Evolutionary conservation across 495 filamentous ascomycete species (phyloP).

Genomic region (Aspergillus coremiiformis): DNA sequence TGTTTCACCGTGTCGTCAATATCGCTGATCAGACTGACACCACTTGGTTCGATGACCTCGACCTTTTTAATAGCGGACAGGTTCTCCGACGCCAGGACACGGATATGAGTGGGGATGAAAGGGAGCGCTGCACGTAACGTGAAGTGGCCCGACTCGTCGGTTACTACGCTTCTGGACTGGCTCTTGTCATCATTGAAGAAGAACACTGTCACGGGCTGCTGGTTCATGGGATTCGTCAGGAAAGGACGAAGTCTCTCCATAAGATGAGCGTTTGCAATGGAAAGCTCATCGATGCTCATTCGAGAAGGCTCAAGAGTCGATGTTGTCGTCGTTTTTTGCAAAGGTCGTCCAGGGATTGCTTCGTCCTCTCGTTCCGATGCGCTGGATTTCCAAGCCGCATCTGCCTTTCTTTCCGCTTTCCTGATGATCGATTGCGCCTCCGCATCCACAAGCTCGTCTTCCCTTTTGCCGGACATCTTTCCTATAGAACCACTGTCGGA

Average conservation of each 20-base stretch:
- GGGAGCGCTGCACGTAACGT: conserved; percentile 64
- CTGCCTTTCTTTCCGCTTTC: conserved; percentile 61
- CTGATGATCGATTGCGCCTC: conserved; percentile 68
- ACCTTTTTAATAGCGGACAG: conserved; percentile 73
- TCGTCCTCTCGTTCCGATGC: conserved; percentile 13
- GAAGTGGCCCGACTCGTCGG: conserved; percentile 86
- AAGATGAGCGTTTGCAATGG: conserved; percentile 73
- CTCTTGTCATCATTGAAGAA: conserved; percentile 80
- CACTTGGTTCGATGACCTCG: conserved; percentile 65
- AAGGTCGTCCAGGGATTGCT: background rate
- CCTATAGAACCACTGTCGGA: conserved; percentile 7
- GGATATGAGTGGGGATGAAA: conserved; percentile 84
- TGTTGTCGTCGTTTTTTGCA: conserved; percentile 11
- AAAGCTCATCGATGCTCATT: conserved; percentile 63
- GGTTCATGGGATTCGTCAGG: conserved; percentile 67
- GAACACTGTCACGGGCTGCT: conserved; percentile 75
- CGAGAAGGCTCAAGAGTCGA: conserved; percentile 43
- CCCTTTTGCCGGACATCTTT: conserved; percentile 23
- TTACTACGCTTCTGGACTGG: conserved; percentile 68
- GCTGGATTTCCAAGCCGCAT: conserved; percentile 52
- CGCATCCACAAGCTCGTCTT: conserved; percentile 58
- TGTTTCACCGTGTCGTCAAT: conserved; percentile 98
- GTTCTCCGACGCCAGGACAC: conserved; percentile 78
- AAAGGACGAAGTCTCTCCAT: conserved; percentile 86
- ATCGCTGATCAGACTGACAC: conserved; percentile 91